phyloP scores from a whole-genome alignment of 2,329 filamentous ascomycete species.

The Coleophoma crateriformis region DNA sequence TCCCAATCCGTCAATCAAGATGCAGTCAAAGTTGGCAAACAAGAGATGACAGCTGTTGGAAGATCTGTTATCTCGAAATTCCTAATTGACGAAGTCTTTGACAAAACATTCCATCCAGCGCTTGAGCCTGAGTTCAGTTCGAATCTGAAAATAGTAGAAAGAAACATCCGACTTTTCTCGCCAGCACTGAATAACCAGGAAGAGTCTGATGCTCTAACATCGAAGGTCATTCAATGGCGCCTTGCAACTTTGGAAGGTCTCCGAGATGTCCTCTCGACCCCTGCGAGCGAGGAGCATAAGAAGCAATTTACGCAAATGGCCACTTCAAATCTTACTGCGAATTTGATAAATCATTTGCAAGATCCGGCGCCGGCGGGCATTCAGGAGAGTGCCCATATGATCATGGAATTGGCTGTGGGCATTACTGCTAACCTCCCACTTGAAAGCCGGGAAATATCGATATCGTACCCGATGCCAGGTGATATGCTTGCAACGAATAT shows the following conservation, averaged over 20 bases:
- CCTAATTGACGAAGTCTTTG: conserved; percentile 87
- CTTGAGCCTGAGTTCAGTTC: conserved; percentile 71
- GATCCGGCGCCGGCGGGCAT: conserved; percentile 75
- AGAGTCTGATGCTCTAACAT: conserved; percentile 81
- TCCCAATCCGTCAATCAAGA: conserved; percentile 76
- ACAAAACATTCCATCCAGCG: conserved; percentile 86
- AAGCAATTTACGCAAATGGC: conserved; percentile 64
- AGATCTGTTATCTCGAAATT: conserved; percentile 84
- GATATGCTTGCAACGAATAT: conserved; percentile 61
- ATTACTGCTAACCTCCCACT: conserved; percentile 82
- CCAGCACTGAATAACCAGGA: conserved; percentile 72
- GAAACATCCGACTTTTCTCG: conserved; percentile 75
- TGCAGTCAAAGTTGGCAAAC: conserved; percentile 79
- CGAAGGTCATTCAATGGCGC: conserved; percentile 88
- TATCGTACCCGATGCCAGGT: conserved; percentile 80
- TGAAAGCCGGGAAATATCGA: conserved; percentile 84
- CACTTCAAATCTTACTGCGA: conserved; percentile 61
- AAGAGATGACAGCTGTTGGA: conserved; percentile 96
- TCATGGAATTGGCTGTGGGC: conserved; percentile 82
- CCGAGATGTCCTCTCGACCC: conserved; percentile 59
- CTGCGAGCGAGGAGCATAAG: conserved; percentile 61
- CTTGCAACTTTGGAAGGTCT: conserved; percentile 92
- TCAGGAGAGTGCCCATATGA: conserved; percentile 86
- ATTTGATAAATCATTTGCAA: conserved; percentile 67
- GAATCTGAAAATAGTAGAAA: conserved; percentile 80